Evolutionary conservation across 805 yeast species (phyloP).

Genomic region (Candida taoyuanica): DNA sequence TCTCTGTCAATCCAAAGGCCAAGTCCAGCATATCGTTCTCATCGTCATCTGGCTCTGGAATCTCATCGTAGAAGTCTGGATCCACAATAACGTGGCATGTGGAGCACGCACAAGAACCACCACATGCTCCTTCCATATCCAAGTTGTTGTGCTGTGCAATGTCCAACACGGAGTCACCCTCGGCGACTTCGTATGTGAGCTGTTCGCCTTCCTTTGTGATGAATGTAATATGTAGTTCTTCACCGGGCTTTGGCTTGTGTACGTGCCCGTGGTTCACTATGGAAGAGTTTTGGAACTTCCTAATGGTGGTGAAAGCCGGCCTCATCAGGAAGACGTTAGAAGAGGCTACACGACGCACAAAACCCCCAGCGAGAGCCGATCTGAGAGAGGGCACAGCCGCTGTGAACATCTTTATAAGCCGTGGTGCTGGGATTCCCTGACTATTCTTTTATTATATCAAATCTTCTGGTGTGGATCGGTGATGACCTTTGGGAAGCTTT

Average conservation of each 20-base stretch:
- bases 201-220: slow-evolving; percentile 90
- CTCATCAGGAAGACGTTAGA: neutral
- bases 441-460: too few species aligned
- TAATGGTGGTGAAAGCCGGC: slow-evolving; percentile 10
- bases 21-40: slow-evolving; percentile 98
- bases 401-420: slow-evolving; percentile 7
- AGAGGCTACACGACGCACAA: neutral
- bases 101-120: slow-evolving; percentile 98
- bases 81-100: slow-evolving; percentile 97
- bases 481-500: too few species aligned
- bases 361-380: neutral
- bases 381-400: slow-evolving; percentile 3
- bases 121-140: slow-evolving; percentile 98
- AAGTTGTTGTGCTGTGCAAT: slow-evolving; percentile 91
- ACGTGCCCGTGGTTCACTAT: slow-evolving; percentile 68
- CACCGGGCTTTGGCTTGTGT: slow-evolving; percentile 89
- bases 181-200: slow-evolving; percentile 76
- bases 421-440: too few species aligned
- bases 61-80: slow-evolving; percentile 85
- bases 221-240: slow-evolving; percentile 82
- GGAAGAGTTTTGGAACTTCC: slow-evolving; percentile 28
- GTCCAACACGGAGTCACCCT: slow-evolving; percentile 87
- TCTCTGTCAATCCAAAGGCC: slow-evolving; percentile 96
- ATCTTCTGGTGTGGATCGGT: too few species aligned
- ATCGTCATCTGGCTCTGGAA: slow-evolving; percentile 95